phyloP scores from a whole-genome alignment of 2,329 filamentous ascomycete species.

The Xylaria polymorpha region DNA sequence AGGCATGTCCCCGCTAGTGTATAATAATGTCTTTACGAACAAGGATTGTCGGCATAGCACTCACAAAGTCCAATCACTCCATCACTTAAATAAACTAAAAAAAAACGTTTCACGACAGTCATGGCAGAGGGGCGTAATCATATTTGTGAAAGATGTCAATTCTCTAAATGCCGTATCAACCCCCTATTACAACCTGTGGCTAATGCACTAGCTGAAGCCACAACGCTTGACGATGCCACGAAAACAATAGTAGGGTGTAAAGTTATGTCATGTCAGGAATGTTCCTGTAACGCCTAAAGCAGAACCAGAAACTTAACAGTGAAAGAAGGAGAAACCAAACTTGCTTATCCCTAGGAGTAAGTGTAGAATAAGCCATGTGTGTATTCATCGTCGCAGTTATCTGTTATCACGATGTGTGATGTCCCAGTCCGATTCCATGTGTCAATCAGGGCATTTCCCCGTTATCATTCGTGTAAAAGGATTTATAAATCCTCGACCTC shows the following conservation, averaged over 20 bases:
- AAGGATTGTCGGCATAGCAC: background rate
- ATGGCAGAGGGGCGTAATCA: background rate
- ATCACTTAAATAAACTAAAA: constrained; percentile 5
- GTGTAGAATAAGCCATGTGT: constrained; percentile 34
- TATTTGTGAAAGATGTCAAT: constrained; percentile 13
- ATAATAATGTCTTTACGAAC: constrained; percentile 9
- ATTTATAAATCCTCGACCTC: constrained; percentile 30
- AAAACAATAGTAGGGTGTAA: background rate
- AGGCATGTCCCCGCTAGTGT: background rate
- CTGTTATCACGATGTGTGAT: constrained; percentile 22
- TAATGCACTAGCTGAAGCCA: constrained; percentile 16
- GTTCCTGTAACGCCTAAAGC: constrained; percentile 35
- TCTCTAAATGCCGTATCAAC: constrained; percentile 12
- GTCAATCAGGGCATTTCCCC: constrained; percentile 2
- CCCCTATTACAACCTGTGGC: constrained; percentile 12
- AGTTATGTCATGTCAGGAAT: background rate
- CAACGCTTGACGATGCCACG: constrained; percentile 2
- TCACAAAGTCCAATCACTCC: background rate
- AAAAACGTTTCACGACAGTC: background rate
- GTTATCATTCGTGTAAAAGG: background rate
- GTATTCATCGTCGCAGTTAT: constrained; percentile 36
- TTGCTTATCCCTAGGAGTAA: constrained; percentile 19
- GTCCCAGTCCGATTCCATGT: constrained; percentile 20
- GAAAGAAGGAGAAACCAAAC: constrained; percentile 22
- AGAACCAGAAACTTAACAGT: constrained; percentile 36